Conservation (phyloP, 2,329 filamentous ascomycete species). For the Talaromyces sp. region DNA sequence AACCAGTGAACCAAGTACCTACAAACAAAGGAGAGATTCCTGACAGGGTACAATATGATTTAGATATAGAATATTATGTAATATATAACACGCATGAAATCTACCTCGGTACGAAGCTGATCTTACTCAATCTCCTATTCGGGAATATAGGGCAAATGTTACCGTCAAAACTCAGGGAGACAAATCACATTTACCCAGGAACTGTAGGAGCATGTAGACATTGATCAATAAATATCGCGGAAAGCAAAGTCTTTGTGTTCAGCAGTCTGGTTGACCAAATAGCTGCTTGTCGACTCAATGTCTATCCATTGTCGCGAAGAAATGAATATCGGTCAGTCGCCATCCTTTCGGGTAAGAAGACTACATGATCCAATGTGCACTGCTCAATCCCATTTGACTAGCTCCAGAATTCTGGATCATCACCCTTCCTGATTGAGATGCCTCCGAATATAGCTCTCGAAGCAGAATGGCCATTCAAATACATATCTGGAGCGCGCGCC, state of each 20-base stretch:
- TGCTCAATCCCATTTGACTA: conserved; percentile 58
- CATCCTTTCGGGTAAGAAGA: conserved; percentile 55
- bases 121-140: neutral
- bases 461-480: conserved; percentile 64
- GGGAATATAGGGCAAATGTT: neutral
- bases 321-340: conserved; percentile 44
- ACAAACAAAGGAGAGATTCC: neutral
- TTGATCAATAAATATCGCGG: neutral
- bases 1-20: neutral
- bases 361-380: conserved; percentile 66
- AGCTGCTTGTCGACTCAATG: neutral
- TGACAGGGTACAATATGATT: neutral
- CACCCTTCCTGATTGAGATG: conserved; percentile 48
- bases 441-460: conserved; percentile 58
- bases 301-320: neutral
- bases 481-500: conserved; percentile 57
- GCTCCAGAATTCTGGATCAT: conserved; percentile 55
- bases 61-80: neutral
- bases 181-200: neutral
- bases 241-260: neutral
- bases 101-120: neutral
- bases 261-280: neutral
- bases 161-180: neutral
- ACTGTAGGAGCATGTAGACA: neutral
- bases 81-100: no score